A percentile compares a stretch with the other conserved stretches of the same genome.
phyloP scores from a whole-genome alignment of 1,139 yeast genomes.

The Trichomonascaceae sp. region DNA sequence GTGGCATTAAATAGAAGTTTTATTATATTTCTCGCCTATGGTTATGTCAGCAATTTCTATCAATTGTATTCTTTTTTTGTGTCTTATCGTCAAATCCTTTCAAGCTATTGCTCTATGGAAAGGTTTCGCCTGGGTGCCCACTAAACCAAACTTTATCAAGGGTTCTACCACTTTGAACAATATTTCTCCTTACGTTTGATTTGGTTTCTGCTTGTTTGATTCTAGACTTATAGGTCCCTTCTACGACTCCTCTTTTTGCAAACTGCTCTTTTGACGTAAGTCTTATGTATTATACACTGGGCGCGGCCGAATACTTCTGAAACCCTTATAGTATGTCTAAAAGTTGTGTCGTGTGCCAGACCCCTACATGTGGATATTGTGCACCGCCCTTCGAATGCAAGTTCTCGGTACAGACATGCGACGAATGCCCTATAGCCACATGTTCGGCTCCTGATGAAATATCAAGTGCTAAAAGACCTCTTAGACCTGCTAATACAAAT shows the following conservation, averaged over 20 bases:
- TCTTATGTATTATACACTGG: background rate
- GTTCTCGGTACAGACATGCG: conserved; percentile 14
- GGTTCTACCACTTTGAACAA: background rate
- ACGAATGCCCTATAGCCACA: conserved; percentile 11
- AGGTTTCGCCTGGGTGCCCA: background rate
- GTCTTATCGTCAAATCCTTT: background rate
- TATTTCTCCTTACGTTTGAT: background rate
- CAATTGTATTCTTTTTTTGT: background rate
- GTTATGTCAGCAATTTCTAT: background rate
- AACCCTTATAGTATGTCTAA: background rate
- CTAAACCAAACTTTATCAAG: background rate
- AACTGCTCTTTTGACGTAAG: background rate
- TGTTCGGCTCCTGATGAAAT: conserved; percentile 8
- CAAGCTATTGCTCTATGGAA: background rate
- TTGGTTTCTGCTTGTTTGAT: background rate
- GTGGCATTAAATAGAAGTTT: background rate
- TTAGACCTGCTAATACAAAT: background rate
- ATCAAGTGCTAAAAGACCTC: background rate
- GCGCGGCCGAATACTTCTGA: background rate
- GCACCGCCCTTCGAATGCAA: conserved; percentile 12
- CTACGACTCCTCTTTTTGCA: too few relatives aligned
- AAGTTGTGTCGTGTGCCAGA: conserved; percentile 8
- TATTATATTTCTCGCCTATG: background rate
- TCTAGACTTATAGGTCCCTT: too few relatives aligned
- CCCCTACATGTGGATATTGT: conserved; percentile 13